Base-by-base conservation (phyloP, 768 basidiomycete species). In the Arthromyces matolae region DNA sequence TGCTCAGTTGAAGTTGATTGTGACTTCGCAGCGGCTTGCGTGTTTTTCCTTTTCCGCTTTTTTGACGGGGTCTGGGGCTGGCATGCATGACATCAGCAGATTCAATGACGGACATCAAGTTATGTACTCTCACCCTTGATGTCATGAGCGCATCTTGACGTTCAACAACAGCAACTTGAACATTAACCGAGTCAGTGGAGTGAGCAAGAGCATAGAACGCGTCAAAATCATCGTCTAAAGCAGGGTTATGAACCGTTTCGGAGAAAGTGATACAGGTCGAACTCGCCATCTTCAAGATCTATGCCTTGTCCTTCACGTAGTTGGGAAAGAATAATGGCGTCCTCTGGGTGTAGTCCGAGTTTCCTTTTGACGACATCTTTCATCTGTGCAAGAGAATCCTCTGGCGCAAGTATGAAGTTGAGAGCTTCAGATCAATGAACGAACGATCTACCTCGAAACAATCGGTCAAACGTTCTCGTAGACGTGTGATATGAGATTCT, bases 251-350 rank as follows among this genome's bases (percentile, higher is more conserved):
- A 16, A 38, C 20, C 19, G 19, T 4, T n/a, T 8, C 8, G 16
- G 23, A 28, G 27, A 38, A 43, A 39, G 44, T 13, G 43, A 19
- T 43, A 25, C 14, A 42, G 32, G 8, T 29, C 28, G 16, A 13
- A 62, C 72, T 51, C 55, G 88, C 89, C 85, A 60, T 91, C 88
- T 28, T 87, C 87, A n/a, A 92, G 71, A 60, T 86, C 85, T 19
- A 89, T 74, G 12, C 62, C 59, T 48, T 67, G 67, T 7, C 70
- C 77, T 18, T 72, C 72, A 27, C 83, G 76, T 38, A 86, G 56
- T 54, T 87, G 87, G 18, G 68, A 57, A 20, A 80, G 65, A 7
- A 60, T 55, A 19, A 79, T 55, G 7, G 58, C 48, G 5, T 68
- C 57, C 36, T 70, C 65, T 0, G 61, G 47, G 16, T 67, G 51